Conservation (phyloP, 2,329 filamentous ascomycete species). For the Coleophoma cylindrospora region DNA sequence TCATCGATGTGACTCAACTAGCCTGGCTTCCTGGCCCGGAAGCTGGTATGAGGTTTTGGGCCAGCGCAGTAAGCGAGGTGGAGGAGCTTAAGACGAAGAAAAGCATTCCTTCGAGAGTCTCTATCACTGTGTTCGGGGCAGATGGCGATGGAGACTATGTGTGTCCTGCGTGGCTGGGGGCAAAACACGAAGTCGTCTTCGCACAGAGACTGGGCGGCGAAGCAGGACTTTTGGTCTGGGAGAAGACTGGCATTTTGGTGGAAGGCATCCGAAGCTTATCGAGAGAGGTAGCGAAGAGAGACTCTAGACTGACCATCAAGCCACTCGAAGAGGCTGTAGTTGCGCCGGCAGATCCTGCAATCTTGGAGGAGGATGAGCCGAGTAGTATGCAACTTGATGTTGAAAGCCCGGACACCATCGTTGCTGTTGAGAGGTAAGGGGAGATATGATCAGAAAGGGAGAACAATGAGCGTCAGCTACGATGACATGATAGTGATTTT, state of each 20-base stretch:
- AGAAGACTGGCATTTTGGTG: constrained; percentile 16
- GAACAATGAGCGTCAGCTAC: too few relatives aligned
- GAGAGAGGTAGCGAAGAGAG: constrained; percentile 10
- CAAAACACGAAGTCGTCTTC: constrained; percentile 17
- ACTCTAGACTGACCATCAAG: constrained; percentile 11
- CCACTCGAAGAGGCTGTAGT: constrained; percentile 15
- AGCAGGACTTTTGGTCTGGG: constrained; percentile 15
- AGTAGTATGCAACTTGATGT: constrained; percentile 16
- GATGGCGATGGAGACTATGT: constrained; percentile 13
- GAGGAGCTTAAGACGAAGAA: not conserved
- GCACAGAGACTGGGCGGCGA: constrained; percentile 16
- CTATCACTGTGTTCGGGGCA: constrained; percentile 17
- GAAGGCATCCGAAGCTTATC: constrained; percentile 18
- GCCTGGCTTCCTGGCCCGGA: constrained; percentile 66
- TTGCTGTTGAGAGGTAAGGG: constrained; percentile 7
- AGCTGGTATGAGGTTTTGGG: constrained; percentile 51
- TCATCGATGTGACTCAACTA: constrained; percentile 56
- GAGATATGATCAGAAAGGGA: not conserved
- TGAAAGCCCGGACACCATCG: constrained; percentile 21
- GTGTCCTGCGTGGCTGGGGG: constrained; percentile 19
- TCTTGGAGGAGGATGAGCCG: constrained; percentile 5
- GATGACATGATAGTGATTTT: too few relatives aligned
- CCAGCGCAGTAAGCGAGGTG: constrained; percentile 21
- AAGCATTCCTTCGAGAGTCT: constrained; percentile 9
- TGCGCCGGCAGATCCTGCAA: not conserved